These are phyloP conservation scores for Termitomyces sp. DNA, from an alignment of 768 basidiomycete species.

Conservation along the genomic window DNA sequence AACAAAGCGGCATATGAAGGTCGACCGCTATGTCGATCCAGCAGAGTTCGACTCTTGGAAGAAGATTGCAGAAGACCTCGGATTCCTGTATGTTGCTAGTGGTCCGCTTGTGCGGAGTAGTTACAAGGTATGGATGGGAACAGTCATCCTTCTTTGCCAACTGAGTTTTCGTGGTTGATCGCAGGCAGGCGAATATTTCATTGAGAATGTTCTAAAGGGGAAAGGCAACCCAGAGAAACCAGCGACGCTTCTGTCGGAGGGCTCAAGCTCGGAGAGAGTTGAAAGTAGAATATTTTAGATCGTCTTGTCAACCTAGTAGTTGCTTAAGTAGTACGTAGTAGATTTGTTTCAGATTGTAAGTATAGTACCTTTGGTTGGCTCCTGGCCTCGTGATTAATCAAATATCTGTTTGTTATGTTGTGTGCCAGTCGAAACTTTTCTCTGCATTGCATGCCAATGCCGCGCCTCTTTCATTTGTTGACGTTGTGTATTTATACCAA, in stretches of 20 bases:
- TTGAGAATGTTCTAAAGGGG: conserved; percentile 81
- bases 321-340: too few species aligned
- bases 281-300: background rate
- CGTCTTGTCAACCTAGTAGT: background rate
- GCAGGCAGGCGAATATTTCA: conserved; percentile 96
- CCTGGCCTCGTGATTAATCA: background rate
- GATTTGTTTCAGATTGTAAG: background rate
- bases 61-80: conserved; percentile 83
- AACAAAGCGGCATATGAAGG: conserved; percentile 99
- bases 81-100: conserved; percentile 96
- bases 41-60: conserved; percentile 93
- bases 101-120: conserved; percentile 95
- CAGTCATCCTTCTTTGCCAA: background rate
- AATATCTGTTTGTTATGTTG: background rate
- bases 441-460: background rate
- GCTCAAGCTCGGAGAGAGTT: background rate
- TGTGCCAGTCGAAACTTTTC: background rate
- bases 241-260: conserved; percentile 20
- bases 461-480: too few species aligned
- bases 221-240: conserved; percentile 45
- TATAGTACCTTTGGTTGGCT: background rate
- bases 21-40: conserved; percentile 93
- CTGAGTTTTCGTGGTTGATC: background rate
- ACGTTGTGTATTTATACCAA: too few species aligned
- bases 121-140: conserved; percentile 71